Conservation (phyloP, 768 basidiomycete genomes). For the Serendipita sp. region DNA sequence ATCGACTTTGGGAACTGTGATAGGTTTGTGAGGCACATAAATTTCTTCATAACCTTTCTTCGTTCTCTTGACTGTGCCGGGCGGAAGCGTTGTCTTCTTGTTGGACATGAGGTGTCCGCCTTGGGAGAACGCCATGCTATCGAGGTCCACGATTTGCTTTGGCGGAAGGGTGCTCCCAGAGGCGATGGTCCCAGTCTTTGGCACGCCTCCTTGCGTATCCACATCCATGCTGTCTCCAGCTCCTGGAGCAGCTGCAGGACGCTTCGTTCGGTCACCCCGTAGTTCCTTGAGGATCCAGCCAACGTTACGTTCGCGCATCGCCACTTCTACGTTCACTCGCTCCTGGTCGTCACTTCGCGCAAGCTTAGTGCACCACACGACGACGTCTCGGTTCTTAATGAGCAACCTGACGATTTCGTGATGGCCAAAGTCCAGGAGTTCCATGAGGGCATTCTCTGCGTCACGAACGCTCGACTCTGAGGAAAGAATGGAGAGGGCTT, state of each 20-base stretch:
- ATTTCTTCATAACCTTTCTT: slow-evolving; percentile 98
- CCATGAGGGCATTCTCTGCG: slow-evolving; percentile 92
- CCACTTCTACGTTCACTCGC: slow-evolving; percentile 84
- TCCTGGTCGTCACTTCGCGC: slow-evolving; percentile 80
- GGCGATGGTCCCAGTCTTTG: slow-evolving; percentile 71
- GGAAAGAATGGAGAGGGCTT: slow-evolving; percentile 69
- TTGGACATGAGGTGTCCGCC: slow-evolving; percentile 97
- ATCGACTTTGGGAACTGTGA: slow-evolving; percentile 34
- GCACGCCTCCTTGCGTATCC: slow-evolving; percentile 38
- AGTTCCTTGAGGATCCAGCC: slow-evolving; percentile 91
- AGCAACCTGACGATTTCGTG: slow-evolving; percentile 83
- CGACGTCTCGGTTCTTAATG: slow-evolving; percentile 86
- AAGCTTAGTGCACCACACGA: slow-evolving; percentile 97
- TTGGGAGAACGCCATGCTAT: slow-evolving; percentile 89
- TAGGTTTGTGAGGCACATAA: slow-evolving; percentile 81
- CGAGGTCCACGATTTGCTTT: slow-evolving; percentile 71
- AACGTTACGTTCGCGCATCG: slow-evolving; percentile 93
- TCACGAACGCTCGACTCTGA: slow-evolving; percentile 81
- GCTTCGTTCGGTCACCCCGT: slow-evolving; percentile 53
- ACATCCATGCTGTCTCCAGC: slow-evolving; percentile 58
- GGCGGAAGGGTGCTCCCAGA: slow-evolving; percentile 81
- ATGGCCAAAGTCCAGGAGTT: slow-evolving; percentile 83
- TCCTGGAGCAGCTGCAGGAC: slow-evolving; percentile 22
- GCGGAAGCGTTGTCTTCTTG: slow-evolving; percentile 94
- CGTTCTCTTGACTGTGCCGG: slow-evolving; percentile 92